Evolutionary conservation across 2,329 filamentous ascomycete genomes (phyloP), one percentile per base, ranked within the genome.

Genomic region (Tolypocladium endophyticum): DNA sequence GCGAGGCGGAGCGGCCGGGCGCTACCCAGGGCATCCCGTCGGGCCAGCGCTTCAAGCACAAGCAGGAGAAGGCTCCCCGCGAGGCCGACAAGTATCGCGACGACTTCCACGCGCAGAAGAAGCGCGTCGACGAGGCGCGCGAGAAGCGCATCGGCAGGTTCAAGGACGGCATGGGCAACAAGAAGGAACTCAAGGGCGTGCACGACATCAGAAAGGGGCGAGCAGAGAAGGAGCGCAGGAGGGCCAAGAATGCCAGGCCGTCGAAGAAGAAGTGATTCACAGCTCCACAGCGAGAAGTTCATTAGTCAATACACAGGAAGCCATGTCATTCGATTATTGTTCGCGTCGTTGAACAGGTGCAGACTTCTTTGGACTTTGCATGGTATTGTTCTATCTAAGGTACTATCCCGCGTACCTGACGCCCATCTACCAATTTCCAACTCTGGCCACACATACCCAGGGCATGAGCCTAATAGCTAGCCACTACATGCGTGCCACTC

Each of bases 31-130:
- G 45, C 14, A 58, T 73, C 47, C 71, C 72, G n/a, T 68, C 68
- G 9, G 76, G 74, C 28, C 65, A 66, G 20, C 81, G 87, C 63
- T 96, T 88, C 79, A 90, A 88, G 78, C 94, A 99, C 77, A 93
- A 88, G 75, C 84, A 87, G 73, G 87, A 94, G 71, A 87, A 84
- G 76, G 92, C 92, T 60, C 94, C 95, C 63, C 97, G 97, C 81
- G 86, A 90, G 67, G 92, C 94, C 9, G 94, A 99, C 79, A 93
- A 89, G 76, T 93, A 84, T 74, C 83, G 94, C 62, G 92, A 93
- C 72, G 93, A 99, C 75, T 99, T 90, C 75, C 81, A 95, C 64
- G 86, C 87, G 71, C 87, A 89, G 77, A 96, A 94, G 86, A 92
- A 92, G 86, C 87, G 90, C 70, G 87, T 94, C 23, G 85, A 86